Conservation (phyloP, 2,329 filamentous ascomycete genomes). For the Fusarium dlaminii region DNA sequence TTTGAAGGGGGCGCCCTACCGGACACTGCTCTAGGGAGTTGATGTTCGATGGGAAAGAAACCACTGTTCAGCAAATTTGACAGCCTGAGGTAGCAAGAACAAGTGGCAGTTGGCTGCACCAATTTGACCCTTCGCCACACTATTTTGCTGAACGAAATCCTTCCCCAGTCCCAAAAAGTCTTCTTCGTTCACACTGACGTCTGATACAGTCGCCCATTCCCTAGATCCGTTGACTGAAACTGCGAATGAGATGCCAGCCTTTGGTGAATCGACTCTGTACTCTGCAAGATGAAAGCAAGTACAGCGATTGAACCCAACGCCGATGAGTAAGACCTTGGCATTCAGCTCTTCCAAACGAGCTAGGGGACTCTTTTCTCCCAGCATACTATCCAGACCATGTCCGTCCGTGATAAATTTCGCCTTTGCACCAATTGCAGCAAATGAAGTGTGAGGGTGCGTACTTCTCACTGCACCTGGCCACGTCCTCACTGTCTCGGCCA, state of each 20-base stretch:
- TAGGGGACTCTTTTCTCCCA: neutral
- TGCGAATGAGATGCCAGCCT: neutral
- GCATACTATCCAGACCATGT: neutral
- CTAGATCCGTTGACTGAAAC: neutral
- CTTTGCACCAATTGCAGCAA: neutral
- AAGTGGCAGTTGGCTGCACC: neutral
- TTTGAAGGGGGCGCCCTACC: rapidly evolving
- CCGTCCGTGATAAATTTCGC: neutral
- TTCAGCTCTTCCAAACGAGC: neutral
- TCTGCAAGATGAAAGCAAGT: constrained; percentile 9
- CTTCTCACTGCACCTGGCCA: constrained; percentile 5
- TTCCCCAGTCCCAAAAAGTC: neutral
- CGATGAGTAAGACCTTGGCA: neutral
- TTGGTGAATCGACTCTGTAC: neutral
- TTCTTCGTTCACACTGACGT: neutral
- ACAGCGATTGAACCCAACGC: neutral
- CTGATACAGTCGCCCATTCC: neutral
- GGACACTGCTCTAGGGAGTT: rapidly evolving
- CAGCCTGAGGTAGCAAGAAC: neutral
- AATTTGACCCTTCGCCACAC: neutral
- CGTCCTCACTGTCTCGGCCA: neutral
- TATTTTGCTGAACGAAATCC: rapidly evolving
- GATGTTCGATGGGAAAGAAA: neutral
- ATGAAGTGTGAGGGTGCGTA: neutral
- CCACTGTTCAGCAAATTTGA: neutral